Base-by-base conservation (phyloP, 371 early-diverging fungal species). In the Coemansia sp. region DNA sequence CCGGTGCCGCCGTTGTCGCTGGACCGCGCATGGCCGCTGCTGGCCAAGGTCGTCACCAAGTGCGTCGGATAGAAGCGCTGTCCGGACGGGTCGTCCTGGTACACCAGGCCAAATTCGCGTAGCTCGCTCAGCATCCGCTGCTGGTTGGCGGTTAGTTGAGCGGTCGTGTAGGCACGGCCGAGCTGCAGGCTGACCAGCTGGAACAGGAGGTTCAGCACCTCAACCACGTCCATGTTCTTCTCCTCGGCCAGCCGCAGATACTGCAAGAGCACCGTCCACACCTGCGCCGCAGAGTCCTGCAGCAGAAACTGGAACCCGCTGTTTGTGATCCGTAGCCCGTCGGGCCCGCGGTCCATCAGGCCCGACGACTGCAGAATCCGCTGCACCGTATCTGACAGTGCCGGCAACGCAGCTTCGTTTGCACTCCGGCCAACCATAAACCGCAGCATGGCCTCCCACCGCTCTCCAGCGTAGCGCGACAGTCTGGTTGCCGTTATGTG, bases 301-400 rank as follows among this genome's bases (percentile, higher is more conserved):
- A 98, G 78, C 45, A 98, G 72, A 75, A 98, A 98, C 68, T 97
- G 97, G 71, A 98, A 98, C 1, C 98, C 98, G 60, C 91, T 90
- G 78, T 92, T 94, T 12, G 96, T 95, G 62, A 98, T 98, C 45
- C 82, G 67, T 60, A 84, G 53, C 31, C 72, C 51, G 31, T 63
- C 41, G 43, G 68, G 43, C 12, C 63, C 53, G 79, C 38, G 72
- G 69, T 57, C 86, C 94, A 95, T 95, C 20, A 95, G 78, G 34
- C 87, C 84, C 49, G 93, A 88, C 53, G 85, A 79, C 34, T 84
- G 82, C 26, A 97, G 76, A 14, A 97, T 81, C 49, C 88, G 83
- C 38, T 88, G 76, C 2, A 94, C 94, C 34, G 90, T 91, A 40
- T 83, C 84, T 50, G 91, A 86, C 8, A 89, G 89, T 48, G 79